Evolutionary conservation across 1,284 basidiomycete genomes (phyloP).

Genomic region (Albatrellus sp.): DNA sequence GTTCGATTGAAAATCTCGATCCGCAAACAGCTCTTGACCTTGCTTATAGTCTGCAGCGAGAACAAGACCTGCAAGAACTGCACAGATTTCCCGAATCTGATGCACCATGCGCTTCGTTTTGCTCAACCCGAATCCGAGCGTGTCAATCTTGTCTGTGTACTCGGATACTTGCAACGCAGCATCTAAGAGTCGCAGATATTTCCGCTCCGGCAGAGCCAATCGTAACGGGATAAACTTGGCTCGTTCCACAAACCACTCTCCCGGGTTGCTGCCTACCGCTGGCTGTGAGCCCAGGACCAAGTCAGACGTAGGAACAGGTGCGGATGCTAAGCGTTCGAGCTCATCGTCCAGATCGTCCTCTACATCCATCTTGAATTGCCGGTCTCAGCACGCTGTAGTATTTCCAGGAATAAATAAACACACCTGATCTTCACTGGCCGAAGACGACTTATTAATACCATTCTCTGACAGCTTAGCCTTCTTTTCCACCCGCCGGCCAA

Average conservation of each 20-base stretch:
- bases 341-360: conserved; percentile 34
- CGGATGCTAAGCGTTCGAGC: conserved; percentile 15
- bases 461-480: conserved; percentile 16
- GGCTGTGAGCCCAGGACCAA: conserved; percentile 36
- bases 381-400: not conserved
- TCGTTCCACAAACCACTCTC: conserved; percentile 73
- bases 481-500: conserved; percentile 20
- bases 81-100: conserved; percentile 72
- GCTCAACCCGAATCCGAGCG: conserved; percentile 55
- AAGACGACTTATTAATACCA: conserved; percentile 7
- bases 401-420: conserved; percentile 3
- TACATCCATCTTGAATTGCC: conserved; percentile 25
- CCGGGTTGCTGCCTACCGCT: conserved; percentile 41
- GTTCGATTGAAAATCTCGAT: conserved; percentile 66
- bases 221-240: conserved; percentile 68
- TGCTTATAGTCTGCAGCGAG: conserved; percentile 73
- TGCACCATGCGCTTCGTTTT: conserved; percentile 74
- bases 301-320: conserved; percentile 24
- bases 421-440: conserved; percentile 17
- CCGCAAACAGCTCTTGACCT: conserved; percentile 70
- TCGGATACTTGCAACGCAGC: conserved; percentile 71
- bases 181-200: conserved; percentile 68
- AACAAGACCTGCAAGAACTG: conserved; percentile 69
- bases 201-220: conserved; percentile 58
- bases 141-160: conserved; percentile 79